Evolutionary conservation across 768 basidiomycete species (phyloP), one percentile per base, ranked within the genome.

Genomic region (Trametes villosa): DNA sequence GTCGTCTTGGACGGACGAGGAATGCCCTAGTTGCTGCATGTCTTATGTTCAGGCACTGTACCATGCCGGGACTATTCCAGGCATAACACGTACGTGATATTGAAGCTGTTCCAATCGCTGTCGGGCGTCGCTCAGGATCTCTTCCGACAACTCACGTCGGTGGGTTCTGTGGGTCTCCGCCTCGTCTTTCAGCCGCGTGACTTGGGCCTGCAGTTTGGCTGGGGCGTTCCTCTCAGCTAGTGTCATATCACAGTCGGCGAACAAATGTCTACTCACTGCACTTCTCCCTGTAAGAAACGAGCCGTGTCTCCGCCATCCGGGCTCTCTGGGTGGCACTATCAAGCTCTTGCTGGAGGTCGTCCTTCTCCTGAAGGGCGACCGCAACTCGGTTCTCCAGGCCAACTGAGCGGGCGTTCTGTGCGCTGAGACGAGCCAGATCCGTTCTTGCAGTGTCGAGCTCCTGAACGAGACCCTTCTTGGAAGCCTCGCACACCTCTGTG

Each of bases 291-390:
- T 91, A 76, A 11, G 86, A 81, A 27, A 79, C 77, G 59, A 87
- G 78, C 33, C 87, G 83, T 8, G 80, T 77, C 66, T 95, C 94
- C 9, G 91, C 88, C 33, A 85, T 68, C 41, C 83, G 79, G 2
- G 89, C 87, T 42, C 87, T 78, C 59, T 88, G 85, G 11, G 81
- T 75, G 64, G 92, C 90, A 52, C 80, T 80, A 56, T 92, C 88
- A 26, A 88, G 79, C 70, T 96, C 94, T 72, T 94, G 92, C 61
- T 84, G 87, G 74, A 91, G 81, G 70, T 96, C 94, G 40, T 94
- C 92, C 66, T 84, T 83, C 72, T 94, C 90, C 68, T 87, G 87
- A 53, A 86, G 76, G n/a, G 84, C 83, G 13, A 79, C 73, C 13
- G 82, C 81, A 30, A 95, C 72, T 12, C 84, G 84, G 9, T 83